These are phyloP conservation scores for Terana coerulea DNA, from an alignment of 768 basidiomycete species.

Conservation along the genomic window DNA sequence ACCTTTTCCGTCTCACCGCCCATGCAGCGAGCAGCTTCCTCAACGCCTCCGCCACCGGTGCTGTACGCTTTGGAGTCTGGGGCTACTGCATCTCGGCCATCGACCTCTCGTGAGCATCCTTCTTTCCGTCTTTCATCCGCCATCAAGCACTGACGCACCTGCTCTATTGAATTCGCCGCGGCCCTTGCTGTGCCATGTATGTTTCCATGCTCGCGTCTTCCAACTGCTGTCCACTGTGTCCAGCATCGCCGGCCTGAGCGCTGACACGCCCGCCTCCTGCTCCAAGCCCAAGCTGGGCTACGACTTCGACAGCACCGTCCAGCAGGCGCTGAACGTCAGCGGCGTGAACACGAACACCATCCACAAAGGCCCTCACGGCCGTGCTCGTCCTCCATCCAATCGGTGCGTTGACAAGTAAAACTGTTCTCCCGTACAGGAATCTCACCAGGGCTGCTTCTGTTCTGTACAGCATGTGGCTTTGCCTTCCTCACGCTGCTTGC, in stretches of 20 bases:
- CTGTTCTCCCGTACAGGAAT: too few species aligned
- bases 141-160: conserved; percentile 14
- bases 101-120: conserved; percentile 37
- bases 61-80: conserved; percentile 56
- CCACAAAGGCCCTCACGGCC: conserved; percentile 40
- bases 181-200: not conserved
- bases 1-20: conserved; percentile 47
- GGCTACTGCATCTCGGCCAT: conserved; percentile 55
- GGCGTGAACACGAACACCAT: conserved; percentile 32
- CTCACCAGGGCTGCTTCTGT: too few species aligned
- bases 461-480: conserved; percentile 41
- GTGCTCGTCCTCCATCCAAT: conserved; percentile 54
- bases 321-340: conserved; percentile 38
- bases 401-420: conserved; percentile 39
- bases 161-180: conserved; percentile 1
- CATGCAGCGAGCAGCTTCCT: conserved; percentile 31
- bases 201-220: conserved; percentile 7
- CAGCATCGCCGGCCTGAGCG: conserved; percentile 41
- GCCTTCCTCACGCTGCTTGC: conserved; percentile 46
- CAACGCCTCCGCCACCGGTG: conserved; percentile 30
- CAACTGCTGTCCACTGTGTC: conserved; percentile 1
- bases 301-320: conserved; percentile 47
- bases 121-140: conserved; percentile 12
- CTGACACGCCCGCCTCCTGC: conserved; percentile 37
- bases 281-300: conserved; percentile 50